Evolutionary conservation across 179 eudicot species (phyloP).

Genomic region (Silene coronaria): DNA sequence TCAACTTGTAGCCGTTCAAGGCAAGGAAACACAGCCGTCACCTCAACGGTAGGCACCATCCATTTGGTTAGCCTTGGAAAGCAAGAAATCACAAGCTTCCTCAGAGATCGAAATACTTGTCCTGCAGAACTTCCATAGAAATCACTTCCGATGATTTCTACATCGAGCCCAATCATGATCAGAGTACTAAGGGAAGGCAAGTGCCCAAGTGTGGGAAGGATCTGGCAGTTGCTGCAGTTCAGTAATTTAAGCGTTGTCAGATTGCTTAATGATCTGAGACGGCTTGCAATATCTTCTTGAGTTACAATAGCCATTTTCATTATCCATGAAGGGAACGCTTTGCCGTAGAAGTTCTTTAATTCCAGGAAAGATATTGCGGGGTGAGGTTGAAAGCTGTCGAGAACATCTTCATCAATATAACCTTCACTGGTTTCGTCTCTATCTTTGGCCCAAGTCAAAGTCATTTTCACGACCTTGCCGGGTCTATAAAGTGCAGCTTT

Average conservation of each 20-base stretch:
- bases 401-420: constrained; percentile 14
- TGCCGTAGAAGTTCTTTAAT: neutral
- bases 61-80: constrained; percentile 7
- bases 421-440: neutral
- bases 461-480: neutral
- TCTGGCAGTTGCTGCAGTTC: constrained; percentile 11
- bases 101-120: neutral
- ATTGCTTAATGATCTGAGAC: neutral
- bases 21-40: neutral
- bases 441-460: neutral
- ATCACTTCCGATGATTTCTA: neutral
- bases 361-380: neutral
- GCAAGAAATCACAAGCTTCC: neutral
- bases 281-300: neutral
- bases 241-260: neutral
- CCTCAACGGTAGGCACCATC: neutral
- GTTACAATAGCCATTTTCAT: constrained; percentile 13
- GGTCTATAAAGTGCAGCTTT: constrained; percentile 1
- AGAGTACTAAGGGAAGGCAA: constrained; percentile 1
- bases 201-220: constrained; percentile 20
- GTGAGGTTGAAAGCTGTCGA: constrained; percentile 19
- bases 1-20: neutral
- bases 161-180: neutral
- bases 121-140: neutral
- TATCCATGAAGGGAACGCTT: constrained; percentile 16